Base-by-base conservation (phyloP, 192 early-diverging fungal species). In the Obelidium mucronatum region DNA sequence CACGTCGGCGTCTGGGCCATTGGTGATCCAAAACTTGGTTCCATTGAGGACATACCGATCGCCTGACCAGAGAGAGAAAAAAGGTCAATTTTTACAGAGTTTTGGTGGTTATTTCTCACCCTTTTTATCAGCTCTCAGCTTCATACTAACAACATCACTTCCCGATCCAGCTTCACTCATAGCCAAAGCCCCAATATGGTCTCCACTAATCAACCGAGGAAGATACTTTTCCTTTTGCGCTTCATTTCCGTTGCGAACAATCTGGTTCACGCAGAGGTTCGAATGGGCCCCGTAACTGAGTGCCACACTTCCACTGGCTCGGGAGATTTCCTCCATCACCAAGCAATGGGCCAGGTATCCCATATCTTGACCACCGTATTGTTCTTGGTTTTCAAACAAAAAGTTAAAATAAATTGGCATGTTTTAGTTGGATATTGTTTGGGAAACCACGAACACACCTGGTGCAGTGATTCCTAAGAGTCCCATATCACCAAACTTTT, bases 241-340 rank as follows among this genome's bases (percentile, higher is more conserved):
- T 30, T 89, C 90, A 62, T 90, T 97, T 51, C 94, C 96, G 81
- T 98, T 94, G 58, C 95, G 87, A 31, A 91, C 92, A 55, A 98
- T 95, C 82, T 98, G 96, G 86, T 98, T 98, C 40, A 98, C 95
- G 76, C 95, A 97, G 30, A 97, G 80, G 80, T 98, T 98, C n/a
- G 94, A 96, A 79, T 98, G 96, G 8, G 96, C 96, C 62, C 95
- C 96, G 80, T 98, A 98, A 71, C 90, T 92, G 52, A 98, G 83
- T 4, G 94, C 96, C 26, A 98, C 95, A 0, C 94, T 90, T 3
- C 94, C 96, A 24, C 93, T 95, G 1, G 93, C 93, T 36, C 94
- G 86, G 6, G 91, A 93, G 75, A 98, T 86, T 78, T 97, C 96
- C 81, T 98, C 96, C 95, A 98, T 96, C 26, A 91, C 91, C 39